phyloP scores from a whole-genome alignment of 768 basidiomycete species.

The Erythrobasidium yunnanense region DNA sequence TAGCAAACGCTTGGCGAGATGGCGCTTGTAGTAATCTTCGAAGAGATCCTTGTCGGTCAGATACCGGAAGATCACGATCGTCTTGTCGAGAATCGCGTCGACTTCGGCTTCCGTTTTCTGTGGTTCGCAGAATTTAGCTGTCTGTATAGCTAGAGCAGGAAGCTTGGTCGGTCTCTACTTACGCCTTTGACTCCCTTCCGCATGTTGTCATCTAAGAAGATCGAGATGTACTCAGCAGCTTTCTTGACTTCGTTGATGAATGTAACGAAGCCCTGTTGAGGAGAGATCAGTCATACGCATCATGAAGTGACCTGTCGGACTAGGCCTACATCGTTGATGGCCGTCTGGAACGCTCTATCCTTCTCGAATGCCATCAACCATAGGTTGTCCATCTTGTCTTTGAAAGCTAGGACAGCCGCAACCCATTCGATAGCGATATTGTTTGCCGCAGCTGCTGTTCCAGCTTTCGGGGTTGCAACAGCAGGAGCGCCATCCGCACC shows the following conservation, averaged over 20 bases:
- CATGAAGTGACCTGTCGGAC: neutral
- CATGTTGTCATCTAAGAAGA: slow-evolving; percentile 93
- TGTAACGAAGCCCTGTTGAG: slow-evolving; percentile 80
- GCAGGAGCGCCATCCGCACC: neutral
- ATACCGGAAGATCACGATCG: slow-evolving; percentile 89
- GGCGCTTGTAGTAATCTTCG: slow-evolving; percentile 92
- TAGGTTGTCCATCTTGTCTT: slow-evolving; percentile 75
- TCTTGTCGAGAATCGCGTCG: slow-evolving; percentile 80
- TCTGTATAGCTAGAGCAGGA: too few species aligned
- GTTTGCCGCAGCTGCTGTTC: slow-evolving; percentile 48
- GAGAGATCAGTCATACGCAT: neutral
- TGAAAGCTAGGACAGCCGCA: slow-evolving; percentile 74
- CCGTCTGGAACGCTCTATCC: slow-evolving; percentile 67
- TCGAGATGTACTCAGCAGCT: slow-evolving; percentile 83
- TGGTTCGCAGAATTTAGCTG: neutral
- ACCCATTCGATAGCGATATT: slow-evolving; percentile 79
- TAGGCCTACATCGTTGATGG: slow-evolving; percentile 64
- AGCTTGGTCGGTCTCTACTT: slow-evolving; percentile 41
- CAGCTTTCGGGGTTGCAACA: slow-evolving; percentile 15
- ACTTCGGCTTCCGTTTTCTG: slow-evolving; percentile 94
- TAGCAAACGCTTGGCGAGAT: slow-evolving; percentile 84
- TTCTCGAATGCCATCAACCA: slow-evolving; percentile 60
- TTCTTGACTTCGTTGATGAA: slow-evolving; percentile 82
- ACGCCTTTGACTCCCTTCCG: slow-evolving; percentile 91
- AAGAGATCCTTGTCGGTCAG: slow-evolving; percentile 92